Evolutionary conservation across 768 basidiomycete genomes (phyloP).

Genomic region (Symmetrospora coprosmae): DNA sequence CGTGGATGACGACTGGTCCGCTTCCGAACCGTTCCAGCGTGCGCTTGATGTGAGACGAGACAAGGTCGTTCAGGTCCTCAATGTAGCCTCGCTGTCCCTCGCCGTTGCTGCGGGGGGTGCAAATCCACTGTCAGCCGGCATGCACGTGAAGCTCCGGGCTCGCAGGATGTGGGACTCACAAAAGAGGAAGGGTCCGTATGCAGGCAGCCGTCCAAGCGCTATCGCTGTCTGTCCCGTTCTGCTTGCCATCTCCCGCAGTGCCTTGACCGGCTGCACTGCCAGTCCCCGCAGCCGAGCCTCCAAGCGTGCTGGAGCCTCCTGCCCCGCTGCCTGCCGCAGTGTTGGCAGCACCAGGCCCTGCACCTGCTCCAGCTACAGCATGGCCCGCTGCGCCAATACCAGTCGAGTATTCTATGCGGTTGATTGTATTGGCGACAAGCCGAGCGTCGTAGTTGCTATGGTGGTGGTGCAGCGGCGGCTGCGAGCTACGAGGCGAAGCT

Average conservation of each 20-base stretch:
- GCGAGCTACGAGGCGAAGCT: too few relatives aligned
- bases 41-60: conserved; percentile 28
- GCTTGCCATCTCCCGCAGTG: background rate
- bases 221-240: conserved; percentile 21
- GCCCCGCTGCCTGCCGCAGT: too few relatives aligned
- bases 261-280: too few relatives aligned
- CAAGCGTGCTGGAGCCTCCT: too few relatives aligned
- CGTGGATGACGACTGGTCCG: conserved; percentile 23
- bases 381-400: background rate
- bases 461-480: background rate
- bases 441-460: conserved; percentile 10
- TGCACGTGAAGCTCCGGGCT: background rate
- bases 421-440: conserved; percentile 11
- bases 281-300: too few relatives aligned
- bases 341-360: too few relatives aligned
- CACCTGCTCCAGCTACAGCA: background rate
- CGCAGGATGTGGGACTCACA: conserved; percentile 20
- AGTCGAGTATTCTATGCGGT: background rate
- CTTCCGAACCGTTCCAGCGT: conserved; percentile 20
- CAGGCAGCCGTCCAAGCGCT: conserved; percentile 33
- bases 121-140: background rate
- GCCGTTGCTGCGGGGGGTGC: conserved; percentile 25
- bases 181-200: conserved; percentile 29
- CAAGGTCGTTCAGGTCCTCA: conserved; percentile 25
- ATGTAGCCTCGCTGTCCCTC: conserved; percentile 31